A percentile compares a stretch with the other conserved stretches of the same genome.
These are phyloP conservation scores for Poterioochromonas sp. DNA, from an alignment of 352 stramenopile genomes.

Conservation along the genomic window DNA sequence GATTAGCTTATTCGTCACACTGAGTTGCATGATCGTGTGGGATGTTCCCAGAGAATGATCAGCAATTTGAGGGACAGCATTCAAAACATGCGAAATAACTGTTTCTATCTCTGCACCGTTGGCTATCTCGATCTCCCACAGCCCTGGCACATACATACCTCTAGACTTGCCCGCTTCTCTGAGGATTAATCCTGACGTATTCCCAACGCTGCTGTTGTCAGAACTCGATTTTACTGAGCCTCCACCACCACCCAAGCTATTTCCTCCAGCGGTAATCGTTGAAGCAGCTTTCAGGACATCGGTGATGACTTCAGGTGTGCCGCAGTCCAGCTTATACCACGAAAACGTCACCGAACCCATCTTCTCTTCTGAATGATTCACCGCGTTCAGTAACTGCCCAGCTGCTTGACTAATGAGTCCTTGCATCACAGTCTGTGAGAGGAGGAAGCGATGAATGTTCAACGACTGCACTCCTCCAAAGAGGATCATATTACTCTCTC, in stretches of 20 bases:
- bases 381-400: background rate
- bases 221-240: too few species aligned
- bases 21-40: conserved; percentile 23
- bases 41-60: background rate
- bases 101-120: background rate
- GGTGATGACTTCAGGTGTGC: background rate
- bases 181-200: background rate
- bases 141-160: conserved; percentile 14
- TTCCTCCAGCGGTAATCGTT: background rate
- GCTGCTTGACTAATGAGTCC: background rate
- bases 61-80: background rate
- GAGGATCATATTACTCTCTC: background rate
- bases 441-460: background rate
- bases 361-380: background rate
- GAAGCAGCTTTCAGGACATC: conserved; percentile 12
- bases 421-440: conserved; percentile 19
- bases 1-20: background rate
- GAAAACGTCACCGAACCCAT: background rate
- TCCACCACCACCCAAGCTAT: too few species aligned
- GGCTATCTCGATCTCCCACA: conserved; percentile 20
- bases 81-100: background rate
- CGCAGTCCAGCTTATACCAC: conserved; percentile 21
- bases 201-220: background rate
- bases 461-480: background rate
- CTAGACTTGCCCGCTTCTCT: background rate